Conservation (phyloP, 75 land plant species). For the Pinus taeda region DNA sequence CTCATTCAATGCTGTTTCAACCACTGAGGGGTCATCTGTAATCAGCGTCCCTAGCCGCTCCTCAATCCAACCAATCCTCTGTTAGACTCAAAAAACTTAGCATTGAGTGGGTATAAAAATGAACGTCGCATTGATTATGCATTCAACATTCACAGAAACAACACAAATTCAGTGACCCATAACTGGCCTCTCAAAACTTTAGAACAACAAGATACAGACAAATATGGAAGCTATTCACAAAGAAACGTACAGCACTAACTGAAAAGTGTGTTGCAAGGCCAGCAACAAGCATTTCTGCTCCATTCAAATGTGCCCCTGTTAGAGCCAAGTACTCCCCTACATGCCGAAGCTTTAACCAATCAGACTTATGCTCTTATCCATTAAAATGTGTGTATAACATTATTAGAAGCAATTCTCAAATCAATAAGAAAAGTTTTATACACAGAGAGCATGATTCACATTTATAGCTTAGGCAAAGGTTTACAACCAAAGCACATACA, state of each 20-base stretch:
- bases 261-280: slow-evolving; percentile 93
- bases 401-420: background rate
- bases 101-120: background rate
- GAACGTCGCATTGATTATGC: background rate
- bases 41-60: slow-evolving; percentile 67
- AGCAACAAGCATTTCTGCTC: slow-evolving; percentile 81
- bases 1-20: slow-evolving; percentile 56
- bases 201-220: background rate
- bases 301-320: slow-evolving; percentile 80
- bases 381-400: background rate
- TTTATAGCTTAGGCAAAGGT: background rate
- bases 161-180: background rate
- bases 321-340: slow-evolving; percentile 88
- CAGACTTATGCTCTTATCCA: background rate
- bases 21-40: slow-evolving; percentile 61
- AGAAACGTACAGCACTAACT: slow-evolving; percentile 40
- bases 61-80: slow-evolving; percentile 67
- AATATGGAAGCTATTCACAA: slow-evolving; percentile 4
- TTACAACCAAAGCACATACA: background rate
- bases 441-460: background rate
- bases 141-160: background rate
- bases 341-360: background rate
- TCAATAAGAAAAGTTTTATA: background rate
- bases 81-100: slow-evolving; percentile 12
- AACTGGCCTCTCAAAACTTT: background rate